These are phyloP conservation scores for Staphylotrichum tortipilum DNA, from an alignment of 495 filamentous ascomycete species.

Conservation along the genomic window DNA sequence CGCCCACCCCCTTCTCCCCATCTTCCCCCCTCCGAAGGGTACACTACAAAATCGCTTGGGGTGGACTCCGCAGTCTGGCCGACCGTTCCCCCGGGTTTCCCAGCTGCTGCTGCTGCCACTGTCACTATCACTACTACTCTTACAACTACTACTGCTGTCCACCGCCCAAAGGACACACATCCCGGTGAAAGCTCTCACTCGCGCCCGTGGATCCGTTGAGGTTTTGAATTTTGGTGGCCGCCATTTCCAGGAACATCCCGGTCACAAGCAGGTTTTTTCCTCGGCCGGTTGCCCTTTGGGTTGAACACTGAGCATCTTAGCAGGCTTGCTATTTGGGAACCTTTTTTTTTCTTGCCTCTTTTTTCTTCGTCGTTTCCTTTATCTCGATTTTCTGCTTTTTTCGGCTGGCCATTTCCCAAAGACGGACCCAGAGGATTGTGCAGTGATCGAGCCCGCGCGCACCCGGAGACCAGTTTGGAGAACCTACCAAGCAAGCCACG, in stretches of 20 bases:
- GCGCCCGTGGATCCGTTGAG: slow-evolving; percentile 24
- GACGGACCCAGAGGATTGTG: slow-evolving; percentile 4
- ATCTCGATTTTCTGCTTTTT: slow-evolving; percentile 18
- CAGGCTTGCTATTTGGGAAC: slow-evolving; percentile 3
- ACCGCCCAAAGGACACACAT: slow-evolving; percentile 19
- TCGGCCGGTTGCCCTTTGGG: slow-evolving; percentile 19
- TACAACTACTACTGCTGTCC: too few species aligned
- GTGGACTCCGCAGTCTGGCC: slow-evolving; percentile 14
- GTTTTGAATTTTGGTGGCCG: slow-evolving; percentile 22
- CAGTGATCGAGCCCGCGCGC: slow-evolving; percentile 5
- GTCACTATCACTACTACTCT: too few species aligned
- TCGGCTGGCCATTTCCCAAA: slow-evolving; percentile 6
- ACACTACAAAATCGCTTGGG: slow-evolving; percentile 6
- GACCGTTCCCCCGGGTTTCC: slow-evolving; percentile 14
- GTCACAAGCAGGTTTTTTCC: slow-evolving; percentile 22
- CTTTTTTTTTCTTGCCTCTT: slow-evolving; percentile 10
- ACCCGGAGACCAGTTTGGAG: slow-evolving; percentile 3
- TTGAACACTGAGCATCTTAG: slow-evolving; percentile 5
- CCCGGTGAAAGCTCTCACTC: slow-evolving; percentile 26
- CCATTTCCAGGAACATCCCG: slow-evolving; percentile 25
- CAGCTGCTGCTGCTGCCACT: slow-evolving; percentile 11
- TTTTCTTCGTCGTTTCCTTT: slow-evolving; percentile 14
- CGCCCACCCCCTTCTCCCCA: too few species aligned
- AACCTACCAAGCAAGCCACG: slow-evolving; percentile 11
- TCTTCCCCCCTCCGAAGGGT: not conserved